Evolutionary conservation across 2,329 filamentous ascomycete species (phyloP).

Genomic region (Penicillium sp.): DNA sequence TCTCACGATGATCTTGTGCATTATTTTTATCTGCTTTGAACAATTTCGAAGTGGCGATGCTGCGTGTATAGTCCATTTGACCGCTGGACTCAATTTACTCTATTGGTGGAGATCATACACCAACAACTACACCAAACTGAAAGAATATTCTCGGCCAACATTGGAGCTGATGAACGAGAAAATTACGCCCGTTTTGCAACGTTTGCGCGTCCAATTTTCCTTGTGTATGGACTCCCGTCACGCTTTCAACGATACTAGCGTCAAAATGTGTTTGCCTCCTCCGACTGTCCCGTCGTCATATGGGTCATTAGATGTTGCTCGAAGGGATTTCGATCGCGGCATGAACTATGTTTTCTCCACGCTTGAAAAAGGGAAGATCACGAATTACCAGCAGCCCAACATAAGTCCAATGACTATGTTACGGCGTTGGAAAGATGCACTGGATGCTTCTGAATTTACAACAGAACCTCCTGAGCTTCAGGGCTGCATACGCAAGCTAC

Average conservation of each 20-base stretch:
- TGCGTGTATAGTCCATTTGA: slow-evolving; percentile 3
- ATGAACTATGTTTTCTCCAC: slow-evolving; percentile 9
- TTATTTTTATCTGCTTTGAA: slow-evolving; percentile 11
- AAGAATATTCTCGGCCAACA: slow-evolving; percentile 3
- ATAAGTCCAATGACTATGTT: not conserved
- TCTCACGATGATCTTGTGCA: not conserved
- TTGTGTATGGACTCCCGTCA: slow-evolving; percentile 11
- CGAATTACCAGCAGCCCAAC: not conserved
- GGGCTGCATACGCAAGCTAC: not conserved
- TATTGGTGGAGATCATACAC: slow-evolving; percentile 8
- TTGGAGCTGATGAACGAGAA: slow-evolving; percentile 5
- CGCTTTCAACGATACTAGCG: not conserved
- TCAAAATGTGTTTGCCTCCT: not conserved
- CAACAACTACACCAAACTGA: not conserved
- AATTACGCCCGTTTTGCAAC: slow-evolving; percentile 4
- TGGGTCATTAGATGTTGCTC: not conserved
- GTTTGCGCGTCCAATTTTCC: slow-evolving; percentile 8
- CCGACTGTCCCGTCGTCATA: slow-evolving; percentile 4
- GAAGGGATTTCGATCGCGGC: slow-evolving; percentile 3
- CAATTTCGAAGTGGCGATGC: slow-evolving; percentile 10
- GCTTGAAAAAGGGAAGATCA: not conserved
- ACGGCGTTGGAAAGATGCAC: slow-evolving; percentile 1
- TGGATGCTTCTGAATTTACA: not conserved
- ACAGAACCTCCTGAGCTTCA: not conserved
- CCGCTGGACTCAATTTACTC: not conserved